A percentile compares a stretch with the other conserved stretches of the same genome.
phyloP scores from a whole-genome alignment of 2,329 filamentous ascomycete species.

The Calonectria honghensis region DNA sequence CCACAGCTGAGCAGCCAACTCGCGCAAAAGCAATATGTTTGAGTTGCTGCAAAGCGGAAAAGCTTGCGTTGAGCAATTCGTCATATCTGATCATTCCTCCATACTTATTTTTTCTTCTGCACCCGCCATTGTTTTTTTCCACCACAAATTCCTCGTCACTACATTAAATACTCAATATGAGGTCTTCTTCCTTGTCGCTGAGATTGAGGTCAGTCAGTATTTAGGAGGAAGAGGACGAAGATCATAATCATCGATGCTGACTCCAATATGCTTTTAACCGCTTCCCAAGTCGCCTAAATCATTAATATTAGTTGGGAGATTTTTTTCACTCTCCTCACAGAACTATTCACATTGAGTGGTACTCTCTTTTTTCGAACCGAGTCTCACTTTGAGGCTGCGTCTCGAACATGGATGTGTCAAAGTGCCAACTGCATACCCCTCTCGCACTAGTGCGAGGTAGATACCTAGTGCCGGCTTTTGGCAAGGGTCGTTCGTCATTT shows the following conservation, averaged over 20 bases:
- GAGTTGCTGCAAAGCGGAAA: not conserved
- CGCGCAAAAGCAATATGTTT: not conserved
- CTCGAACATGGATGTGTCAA: constrained; percentile 7
- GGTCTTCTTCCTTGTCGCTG: not conserved
- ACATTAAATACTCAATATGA: not conserved
- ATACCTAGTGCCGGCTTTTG: not conserved
- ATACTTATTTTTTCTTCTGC: not conserved
- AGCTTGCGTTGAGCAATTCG: not conserved
- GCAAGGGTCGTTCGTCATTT: not conserved
- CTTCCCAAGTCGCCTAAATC: not conserved
- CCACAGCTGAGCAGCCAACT: constrained; percentile 1
- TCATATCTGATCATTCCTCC: not conserved
- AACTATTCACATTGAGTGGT: too few species aligned
- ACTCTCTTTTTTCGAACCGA: not conserved
- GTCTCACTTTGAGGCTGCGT: not conserved
- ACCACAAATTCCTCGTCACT: not conserved
- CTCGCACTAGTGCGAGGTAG: not conserved
- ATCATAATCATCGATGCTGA: not conserved
- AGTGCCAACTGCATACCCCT: constrained; percentile 1
- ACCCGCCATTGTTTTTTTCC: not conserved
- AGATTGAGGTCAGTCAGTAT: not conserved
- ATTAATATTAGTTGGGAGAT: not conserved
- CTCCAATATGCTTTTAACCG: not conserved
- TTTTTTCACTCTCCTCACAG: too few species aligned
- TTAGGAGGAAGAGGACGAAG: not conserved